Percentiles rank a stretch among this genome's conserved stretches.
phyloP scores from a whole-genome alignment of 176 grass and related monocot species.

The Triticum urartu region DNA sequence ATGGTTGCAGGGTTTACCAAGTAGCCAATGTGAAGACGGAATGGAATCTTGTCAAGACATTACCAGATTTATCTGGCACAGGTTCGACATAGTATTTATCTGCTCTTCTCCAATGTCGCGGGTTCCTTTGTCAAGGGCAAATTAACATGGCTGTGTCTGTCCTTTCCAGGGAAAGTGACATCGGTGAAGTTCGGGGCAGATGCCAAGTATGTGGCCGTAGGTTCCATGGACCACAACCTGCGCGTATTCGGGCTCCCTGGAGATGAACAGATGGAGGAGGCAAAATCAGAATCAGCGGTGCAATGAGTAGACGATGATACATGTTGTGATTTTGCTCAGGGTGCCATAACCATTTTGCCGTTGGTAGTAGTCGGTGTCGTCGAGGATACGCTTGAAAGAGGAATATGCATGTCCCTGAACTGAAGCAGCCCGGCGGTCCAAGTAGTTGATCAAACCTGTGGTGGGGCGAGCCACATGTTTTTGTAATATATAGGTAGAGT shows the following conservation, averaged over 20 bases:
- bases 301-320: slow-evolving; percentile 16
- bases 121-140: too few species aligned
- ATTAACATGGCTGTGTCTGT: slow-evolving; percentile 10
- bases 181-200: slow-evolving; percentile 80
- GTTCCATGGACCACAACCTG: slow-evolving; percentile 96
- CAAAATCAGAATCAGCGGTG: slow-evolving; percentile 12
- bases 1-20: slow-evolving; percentile 80
- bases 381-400: neutral
- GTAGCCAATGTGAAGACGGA: slow-evolving; percentile 92
- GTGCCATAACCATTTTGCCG: neutral
- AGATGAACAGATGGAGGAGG: slow-evolving; percentile 54
- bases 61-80: slow-evolving; percentile 96
- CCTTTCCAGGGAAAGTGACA: slow-evolving; percentile 67
- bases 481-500: neutral
- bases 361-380: neutral
- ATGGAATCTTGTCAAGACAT: slow-evolving; percentile 93
- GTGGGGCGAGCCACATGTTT: neutral
- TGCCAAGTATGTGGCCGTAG: slow-evolving; percentile 74
- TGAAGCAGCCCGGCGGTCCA: neutral
- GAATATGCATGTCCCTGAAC: too few species aligned
- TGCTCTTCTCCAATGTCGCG: neutral
- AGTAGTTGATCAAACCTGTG: neutral
- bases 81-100: slow-evolving; percentile 29
- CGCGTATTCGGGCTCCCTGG: slow-evolving; percentile 88
- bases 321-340: neutral